Base-by-base conservation (phyloP, 139 green algal species). In the Micromonas commoda region DNA sequence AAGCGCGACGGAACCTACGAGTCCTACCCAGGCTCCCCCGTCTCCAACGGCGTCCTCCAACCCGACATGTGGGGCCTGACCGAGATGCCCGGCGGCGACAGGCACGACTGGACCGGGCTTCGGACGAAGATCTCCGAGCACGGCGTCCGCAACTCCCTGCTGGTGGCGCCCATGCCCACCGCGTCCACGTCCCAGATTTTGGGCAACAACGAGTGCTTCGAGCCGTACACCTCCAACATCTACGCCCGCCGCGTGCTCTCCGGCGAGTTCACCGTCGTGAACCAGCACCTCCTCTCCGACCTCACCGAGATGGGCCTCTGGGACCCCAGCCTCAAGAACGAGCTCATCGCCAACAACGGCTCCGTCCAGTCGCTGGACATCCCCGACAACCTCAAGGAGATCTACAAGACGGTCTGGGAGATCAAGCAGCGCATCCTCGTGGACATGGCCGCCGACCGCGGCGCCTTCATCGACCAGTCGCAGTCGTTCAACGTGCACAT, bases 341-440 rank as follows among this genome's bases (percentile, higher is more conserved):
- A 94, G 82, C 86, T 99, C 53, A 91, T 99, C 61, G 87, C 92
- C 9, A 76, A 84, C 81, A 94, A 93, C 74, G 92, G 92, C 28
- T 89, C 77, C 19, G 89, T 97, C 51, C 63, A 85, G 81, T 75
- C 85, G 54, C 28, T 80, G 26, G 87, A 93, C 80, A 93, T 99
- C 64, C 95, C 95, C 19, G 87, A 92, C 0, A 54, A 91, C 38
- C 85, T 99, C 26, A 97, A 97, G 89, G 74, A 53, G 6, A 88
- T 99, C 66, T 99, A 99, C 89, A 97, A 97, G 91, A 99, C 95
- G 31, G 95, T 98, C 60, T 99, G 95, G 95, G 95, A 99, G 88
- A 97, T 99, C 84, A 98, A 97, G 88, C 84, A 88, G 79, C 73
- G 84, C n/a, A 77, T 70, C 33, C 86, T 99, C 67, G 94, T 99